Evolutionary conservation across 2,329 filamentous ascomycete species (phyloP).

Genomic region (Pseudocercospora vitis): DNA sequence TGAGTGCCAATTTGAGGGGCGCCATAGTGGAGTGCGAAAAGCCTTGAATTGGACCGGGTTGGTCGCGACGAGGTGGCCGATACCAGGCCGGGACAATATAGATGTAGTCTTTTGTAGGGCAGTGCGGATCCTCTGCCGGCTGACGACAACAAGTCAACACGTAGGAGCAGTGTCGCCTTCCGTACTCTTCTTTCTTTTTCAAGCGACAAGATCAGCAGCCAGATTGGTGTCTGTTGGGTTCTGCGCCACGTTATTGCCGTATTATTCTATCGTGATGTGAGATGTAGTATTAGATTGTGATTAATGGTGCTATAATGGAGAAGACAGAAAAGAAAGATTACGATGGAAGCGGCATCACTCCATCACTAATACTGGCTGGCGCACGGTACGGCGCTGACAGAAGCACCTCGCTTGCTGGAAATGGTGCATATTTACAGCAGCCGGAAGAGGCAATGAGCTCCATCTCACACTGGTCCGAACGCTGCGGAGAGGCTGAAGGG

Average conservation of each 20-base stretch:
- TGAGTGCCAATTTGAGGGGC: slow-evolving; percentile 15
- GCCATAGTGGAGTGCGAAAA: slow-evolving; percentile 13
- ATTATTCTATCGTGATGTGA: no score
- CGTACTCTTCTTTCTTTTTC: no score
- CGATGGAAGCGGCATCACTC: neutral
- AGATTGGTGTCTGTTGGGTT: no score
- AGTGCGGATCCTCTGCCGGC: neutral
- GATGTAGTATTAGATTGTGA: no score
- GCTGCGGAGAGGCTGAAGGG: neutral
- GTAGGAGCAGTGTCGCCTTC: neutral
- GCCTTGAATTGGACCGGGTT: neutral
- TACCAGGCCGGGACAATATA: neutral
- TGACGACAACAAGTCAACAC: neutral
- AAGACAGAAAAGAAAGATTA: neutral
- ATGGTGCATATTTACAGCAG: neutral
- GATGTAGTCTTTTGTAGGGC: slow-evolving; percentile 5
- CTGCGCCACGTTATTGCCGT: no score
- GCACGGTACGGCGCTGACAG: neutral
- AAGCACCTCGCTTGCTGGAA: neutral
- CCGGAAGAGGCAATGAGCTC: neutral
- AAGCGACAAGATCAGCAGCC: neutral
- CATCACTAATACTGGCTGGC: neutral
- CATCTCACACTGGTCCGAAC: neutral
- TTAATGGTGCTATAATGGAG: neutral
- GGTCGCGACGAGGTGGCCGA: neutral